phyloP scores from a whole-genome alignment of 805 yeast species.

The Ogataea salicorniae region DNA sequence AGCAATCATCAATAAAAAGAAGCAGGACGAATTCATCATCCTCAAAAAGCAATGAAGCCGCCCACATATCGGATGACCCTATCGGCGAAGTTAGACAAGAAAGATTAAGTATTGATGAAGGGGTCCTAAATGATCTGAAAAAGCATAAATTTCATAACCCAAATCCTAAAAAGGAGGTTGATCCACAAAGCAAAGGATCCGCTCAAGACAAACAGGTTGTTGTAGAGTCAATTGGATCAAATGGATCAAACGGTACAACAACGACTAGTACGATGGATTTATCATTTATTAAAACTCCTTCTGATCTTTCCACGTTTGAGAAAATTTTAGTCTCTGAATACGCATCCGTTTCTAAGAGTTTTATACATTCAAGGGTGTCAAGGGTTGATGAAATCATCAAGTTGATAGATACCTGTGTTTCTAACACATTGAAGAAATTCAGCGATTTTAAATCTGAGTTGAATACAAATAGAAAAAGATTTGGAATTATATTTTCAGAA shows the following conservation, averaged over 20 bases:
- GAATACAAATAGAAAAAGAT: conserved; percentile 4
- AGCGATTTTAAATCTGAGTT: conserved; percentile 14
- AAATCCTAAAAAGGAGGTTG: no score
- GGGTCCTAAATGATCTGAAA: neutral
- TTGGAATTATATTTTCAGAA: neutral
- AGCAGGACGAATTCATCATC: no score
- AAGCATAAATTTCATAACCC: no score
- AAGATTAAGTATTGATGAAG: conserved; percentile 1
- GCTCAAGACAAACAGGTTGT: no score
- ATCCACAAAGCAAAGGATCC: no score
- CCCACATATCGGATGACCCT: no score
- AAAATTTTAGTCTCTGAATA: conserved; percentile 27
- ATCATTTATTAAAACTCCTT: neutral
- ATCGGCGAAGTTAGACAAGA: neutral
- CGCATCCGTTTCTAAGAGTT: conserved; percentile 25
- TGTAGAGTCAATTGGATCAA: no score
- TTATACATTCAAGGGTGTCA: conserved; percentile 25
- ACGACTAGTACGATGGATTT: no score
- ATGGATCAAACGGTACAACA: no score
- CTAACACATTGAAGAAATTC: conserved; percentile 18
- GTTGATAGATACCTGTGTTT: conserved; percentile 29
- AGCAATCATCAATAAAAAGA: no score
- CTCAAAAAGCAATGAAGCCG: no score
- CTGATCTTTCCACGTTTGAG: conserved; percentile 17
- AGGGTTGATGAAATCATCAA: conserved; percentile 30